Evolutionary conservation across 2,329 filamentous ascomycete genomes (phyloP).

Genomic region (Sarocladiaceae sp.): DNA sequence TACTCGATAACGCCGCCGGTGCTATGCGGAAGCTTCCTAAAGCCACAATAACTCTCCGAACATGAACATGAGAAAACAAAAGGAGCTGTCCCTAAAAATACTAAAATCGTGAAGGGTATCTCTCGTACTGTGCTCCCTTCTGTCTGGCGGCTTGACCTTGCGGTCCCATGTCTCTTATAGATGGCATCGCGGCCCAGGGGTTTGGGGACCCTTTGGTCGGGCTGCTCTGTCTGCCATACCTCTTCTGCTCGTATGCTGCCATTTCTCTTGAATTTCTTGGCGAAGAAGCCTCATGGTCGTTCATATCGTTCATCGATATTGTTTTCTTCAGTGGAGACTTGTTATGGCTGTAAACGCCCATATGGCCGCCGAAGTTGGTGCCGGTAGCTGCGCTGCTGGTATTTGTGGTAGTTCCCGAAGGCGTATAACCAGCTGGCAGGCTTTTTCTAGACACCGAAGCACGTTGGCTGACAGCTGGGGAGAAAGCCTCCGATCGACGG

Average conservation of each 20-base stretch:
- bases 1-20: too few relatives aligned
- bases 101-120: conserved; percentile 30
- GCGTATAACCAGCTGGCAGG: conserved; percentile 27
- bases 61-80: too few relatives aligned
- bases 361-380: conserved; percentile 59
- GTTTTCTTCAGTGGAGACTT: conserved; percentile 82
- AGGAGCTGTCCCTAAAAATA: not conserved
- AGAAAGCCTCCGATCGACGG: conserved; percentile 31
- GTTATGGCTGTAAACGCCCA: conserved; percentile 76
- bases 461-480: conserved; percentile 22
- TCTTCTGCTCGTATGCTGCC: conserved; percentile 52
- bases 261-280: conserved; percentile 59
- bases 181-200: conserved; percentile 3
- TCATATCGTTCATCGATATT: conserved; percentile 56
- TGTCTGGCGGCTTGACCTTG: conserved; percentile 14
- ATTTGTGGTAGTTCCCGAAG: conserved; percentile 21
- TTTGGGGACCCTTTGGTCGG: conserved; percentile 30
- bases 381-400: conserved; percentile 18
- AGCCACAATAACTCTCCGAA: too few relatives aligned
- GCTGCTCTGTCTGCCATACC: conserved; percentile 31
- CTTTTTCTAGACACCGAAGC: conserved; percentile 27
- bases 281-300: conserved; percentile 34
- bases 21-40: too few relatives aligned
- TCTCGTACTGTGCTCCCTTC: conserved; percentile 25
- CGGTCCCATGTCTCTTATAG: conserved; percentile 25